phyloP scores from a whole-genome alignment of 1,139 yeast species.

The Meyerozyma sp. region DNA sequence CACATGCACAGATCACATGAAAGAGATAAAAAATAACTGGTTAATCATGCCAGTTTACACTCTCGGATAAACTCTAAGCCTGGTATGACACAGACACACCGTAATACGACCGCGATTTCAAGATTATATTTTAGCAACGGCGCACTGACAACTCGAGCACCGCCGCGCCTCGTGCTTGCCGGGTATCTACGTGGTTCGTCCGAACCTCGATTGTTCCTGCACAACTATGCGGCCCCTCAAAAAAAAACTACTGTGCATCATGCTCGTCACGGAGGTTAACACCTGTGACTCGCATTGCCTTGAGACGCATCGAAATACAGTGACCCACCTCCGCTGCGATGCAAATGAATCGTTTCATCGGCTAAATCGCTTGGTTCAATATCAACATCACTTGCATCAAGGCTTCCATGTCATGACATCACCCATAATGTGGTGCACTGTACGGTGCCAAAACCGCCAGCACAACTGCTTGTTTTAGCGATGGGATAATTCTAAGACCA shows the following conservation, averaged over 20 bases:
- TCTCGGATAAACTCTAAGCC: not conserved
- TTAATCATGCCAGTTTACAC: not conserved
- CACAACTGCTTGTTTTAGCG: too few relatives aligned
- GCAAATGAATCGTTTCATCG: not conserved
- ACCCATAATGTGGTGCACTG: too few relatives aligned
- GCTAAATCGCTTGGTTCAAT: too few relatives aligned
- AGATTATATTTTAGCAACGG: too few relatives aligned
- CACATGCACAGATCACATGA: conserved; percentile 1
- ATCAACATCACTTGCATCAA: too few relatives aligned
- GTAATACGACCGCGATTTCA: too few relatives aligned
- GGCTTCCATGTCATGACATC: too few relatives aligned
- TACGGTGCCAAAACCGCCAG: too few relatives aligned
- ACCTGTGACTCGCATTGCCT: not conserved
- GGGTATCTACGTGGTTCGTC: not conserved
- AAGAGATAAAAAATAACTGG: not conserved
- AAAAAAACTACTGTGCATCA: not conserved
- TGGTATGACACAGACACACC: not conserved
- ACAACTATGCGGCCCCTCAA: not conserved
- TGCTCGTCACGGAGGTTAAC: not conserved
- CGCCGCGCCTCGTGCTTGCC: too few relatives aligned
- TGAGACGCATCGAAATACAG: not conserved
- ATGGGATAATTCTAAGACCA: not conserved
- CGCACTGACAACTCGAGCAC: too few relatives aligned
- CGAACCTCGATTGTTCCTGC: not conserved
- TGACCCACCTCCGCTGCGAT: not conserved